phyloP scores from a whole-genome alignment of 2,329 filamentous ascomycete genomes.

The Paraphoma sp. region DNA sequence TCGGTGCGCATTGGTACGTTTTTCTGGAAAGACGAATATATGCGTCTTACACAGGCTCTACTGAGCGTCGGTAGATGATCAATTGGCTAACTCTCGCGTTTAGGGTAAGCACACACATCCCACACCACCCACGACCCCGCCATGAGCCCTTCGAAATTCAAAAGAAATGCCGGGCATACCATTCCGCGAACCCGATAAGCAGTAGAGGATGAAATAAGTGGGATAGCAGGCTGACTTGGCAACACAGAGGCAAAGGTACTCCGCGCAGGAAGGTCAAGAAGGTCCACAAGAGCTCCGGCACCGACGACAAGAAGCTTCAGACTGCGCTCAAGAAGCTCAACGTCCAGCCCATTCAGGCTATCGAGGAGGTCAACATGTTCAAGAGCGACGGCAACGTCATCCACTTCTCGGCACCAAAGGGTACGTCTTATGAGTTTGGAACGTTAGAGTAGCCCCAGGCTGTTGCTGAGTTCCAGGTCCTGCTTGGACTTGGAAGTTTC shows the following conservation, averaged over 20 bases:
- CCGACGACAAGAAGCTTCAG: slow-evolving; percentile 99
- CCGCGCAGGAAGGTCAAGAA: slow-evolving; percentile 99
- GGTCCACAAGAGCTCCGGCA: slow-evolving; percentile 87
- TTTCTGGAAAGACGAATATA: neutral
- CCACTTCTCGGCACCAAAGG: slow-evolving; percentile 97
- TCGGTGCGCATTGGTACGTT: slow-evolving; percentile 53
- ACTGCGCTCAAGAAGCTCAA: slow-evolving; percentile 98
- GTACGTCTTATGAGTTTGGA: slow-evolving; percentile 59
- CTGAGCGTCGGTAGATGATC: neutral
- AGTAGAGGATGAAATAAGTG: neutral
- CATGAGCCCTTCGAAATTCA: slow-evolving; percentile 3
- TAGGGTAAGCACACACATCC: slow-evolving; percentile 42
- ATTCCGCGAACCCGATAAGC: neutral
- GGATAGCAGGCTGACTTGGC: slow-evolving; percentile 32
- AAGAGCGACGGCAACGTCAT: slow-evolving; percentile 99
- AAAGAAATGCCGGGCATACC: neutral
- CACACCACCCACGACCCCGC: slow-evolving; percentile 28
- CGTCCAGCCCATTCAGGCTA: slow-evolving; percentile 98
- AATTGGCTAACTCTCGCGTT: slow-evolving; percentile 27
- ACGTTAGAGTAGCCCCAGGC: too few species aligned
- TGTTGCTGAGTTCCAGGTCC: too few species aligned
- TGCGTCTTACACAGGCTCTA: neutral
- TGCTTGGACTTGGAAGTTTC: neutral
- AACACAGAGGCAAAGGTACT: slow-evolving; percentile 88
- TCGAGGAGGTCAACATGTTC: slow-evolving; percentile 99